Evolutionary conservation across 2,329 filamentous ascomycete genomes (phyloP), one percentile per base, ranked within the genome.

Genomic region (Cytospora chrysosperma): DNA sequence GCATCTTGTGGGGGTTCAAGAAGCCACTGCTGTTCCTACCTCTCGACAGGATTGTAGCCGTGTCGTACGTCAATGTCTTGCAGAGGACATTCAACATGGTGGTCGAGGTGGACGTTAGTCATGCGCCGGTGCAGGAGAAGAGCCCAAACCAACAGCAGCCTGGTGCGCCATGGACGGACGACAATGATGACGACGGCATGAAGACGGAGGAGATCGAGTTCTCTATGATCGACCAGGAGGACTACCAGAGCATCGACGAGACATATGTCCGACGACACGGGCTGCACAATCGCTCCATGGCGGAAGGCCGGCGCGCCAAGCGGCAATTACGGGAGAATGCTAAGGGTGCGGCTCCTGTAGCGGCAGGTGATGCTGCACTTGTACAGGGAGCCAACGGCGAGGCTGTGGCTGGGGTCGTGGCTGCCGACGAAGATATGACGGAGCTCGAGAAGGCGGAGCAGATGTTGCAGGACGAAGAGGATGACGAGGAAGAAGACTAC

Each of bases 1-100:
- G 88, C 17, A 89, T 90, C 60, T 72, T 90, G 9, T 90, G 87
- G 86, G 87, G 81, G 0, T 90, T 88, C 78, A 89, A 89, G 75
- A 90, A 90, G 73, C 88, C 88, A 0, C 72, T 90, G 2, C 75
- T 88, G 26, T 89, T 89, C 68, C 77, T 90, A 6, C 85, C 86
- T 5, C 79, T 88, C 21, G 81, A 84, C 59, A 79, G 82, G 15
- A 85, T 90, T 57, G 78, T 79, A 0, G 85, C 86, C 2, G 78
- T 89, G n/a, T 88, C 85, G 69, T 90, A 88, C 72, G 88, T 86
- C 6, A 88, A 78, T 64, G 85, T 90, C 28, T 76, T 90, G 53
- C 87, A 89, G 70, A 81, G 87, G 26, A 90, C 88, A 0, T 90
- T 90, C 69, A 90, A 89, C 69, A 81, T 90, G 52, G 84, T 83